Evolutionary conservation across 257 asterid genomes (phyloP), one percentile per base, ranked within the genome.

Genomic region (Solanum sitiens): DNA sequence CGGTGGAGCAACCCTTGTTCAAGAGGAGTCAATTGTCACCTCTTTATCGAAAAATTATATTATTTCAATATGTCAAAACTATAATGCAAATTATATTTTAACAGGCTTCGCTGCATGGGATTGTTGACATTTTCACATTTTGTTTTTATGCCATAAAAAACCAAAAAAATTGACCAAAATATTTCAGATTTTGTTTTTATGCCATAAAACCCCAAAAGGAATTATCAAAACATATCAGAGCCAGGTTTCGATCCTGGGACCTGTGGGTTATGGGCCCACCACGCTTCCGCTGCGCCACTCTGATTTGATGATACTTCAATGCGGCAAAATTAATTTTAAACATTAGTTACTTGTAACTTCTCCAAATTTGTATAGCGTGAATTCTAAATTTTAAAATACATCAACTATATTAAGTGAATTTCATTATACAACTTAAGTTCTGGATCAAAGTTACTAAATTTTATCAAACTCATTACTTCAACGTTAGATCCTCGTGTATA

Each of bases 261-360:
- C 99, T 95, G 98, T 95, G 98, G 99, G 99, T 96, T 96, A 94
- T 96, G 94, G 98, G 98, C 98, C 98, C 98, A 96, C 98, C 94
- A 92, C 92, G 93, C 94, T 92, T 91, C 91, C 91, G 92, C 92
- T 92, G 94, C 94, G 93, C 93, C 93, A 92, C 94, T 91, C 93
- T 89, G 93, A 92, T 89, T 84, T 16, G 44, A 86, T 87, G 35
- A 6, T 3, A 0, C 2, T 75, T 0, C 0, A 1, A 0, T 23
- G 35, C 56, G 12, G 2, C 37, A 67, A 12, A 2, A 2, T 2
- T 12, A 2, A 27, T 0, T 0, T 61, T 12, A 59, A 3, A 3
- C 0, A 56, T 4, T 65, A n/a, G 16, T 65, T n/a, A 65, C 33
- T 65, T 59, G 0, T 4, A 71, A 71, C 7, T 32, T 32, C n/a